phyloP scores from a whole-genome alignment of 2,329 filamentous ascomycete species.

The Aspergillus flavus region DNA sequence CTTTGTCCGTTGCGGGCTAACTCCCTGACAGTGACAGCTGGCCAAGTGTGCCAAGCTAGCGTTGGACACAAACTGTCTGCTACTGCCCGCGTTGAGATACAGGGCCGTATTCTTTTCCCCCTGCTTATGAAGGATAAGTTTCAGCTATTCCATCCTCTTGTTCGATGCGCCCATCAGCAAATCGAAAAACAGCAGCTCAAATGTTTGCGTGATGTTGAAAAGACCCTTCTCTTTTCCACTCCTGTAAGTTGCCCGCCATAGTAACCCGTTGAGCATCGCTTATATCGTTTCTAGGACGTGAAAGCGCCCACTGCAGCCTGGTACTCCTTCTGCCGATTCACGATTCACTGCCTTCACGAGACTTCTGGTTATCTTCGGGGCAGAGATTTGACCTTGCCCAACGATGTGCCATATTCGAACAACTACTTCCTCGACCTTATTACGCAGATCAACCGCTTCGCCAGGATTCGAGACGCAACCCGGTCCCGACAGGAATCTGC shows the following conservation, averaged over 20 bases:
- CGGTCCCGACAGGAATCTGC: conserved; percentile 52
- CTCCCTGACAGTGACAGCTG: conserved; percentile 25
- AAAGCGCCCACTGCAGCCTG: conserved; percentile 68
- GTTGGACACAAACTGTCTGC: conserved; percentile 62
- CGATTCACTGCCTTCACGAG: conserved; percentile 85
- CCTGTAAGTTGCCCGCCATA: conserved; percentile 75
- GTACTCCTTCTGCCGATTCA: conserved; percentile 85
- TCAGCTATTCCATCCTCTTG: conserved; percentile 78
- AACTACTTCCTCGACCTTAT: conserved; percentile 96
- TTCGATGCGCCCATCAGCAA: conserved; percentile 75
- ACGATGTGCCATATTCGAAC: conserved; percentile 89
- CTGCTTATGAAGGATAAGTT: conserved; percentile 73
- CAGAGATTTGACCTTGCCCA: conserved; percentile 79
- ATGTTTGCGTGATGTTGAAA: conserved; percentile 90
- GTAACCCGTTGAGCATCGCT: conserved; percentile 69
- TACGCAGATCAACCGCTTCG: conserved; percentile 90
- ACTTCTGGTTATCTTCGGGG: conserved; percentile 85
- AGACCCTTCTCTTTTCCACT: conserved; percentile 86
- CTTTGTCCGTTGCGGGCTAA: conserved; percentile 19
- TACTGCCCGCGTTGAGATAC: conserved; percentile 74
- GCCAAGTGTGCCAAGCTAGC: conserved; percentile 28
- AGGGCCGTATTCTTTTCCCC: conserved; percentile 76
- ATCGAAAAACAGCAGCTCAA: conserved; percentile 84
- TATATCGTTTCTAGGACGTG: conserved; percentile 11
- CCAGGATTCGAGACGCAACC: conserved; percentile 75